These are phyloP conservation scores for Raffaelea ambrosiae DNA, from an alignment of 2,329 filamentous ascomycete genomes.

Conservation along the genomic window DNA sequence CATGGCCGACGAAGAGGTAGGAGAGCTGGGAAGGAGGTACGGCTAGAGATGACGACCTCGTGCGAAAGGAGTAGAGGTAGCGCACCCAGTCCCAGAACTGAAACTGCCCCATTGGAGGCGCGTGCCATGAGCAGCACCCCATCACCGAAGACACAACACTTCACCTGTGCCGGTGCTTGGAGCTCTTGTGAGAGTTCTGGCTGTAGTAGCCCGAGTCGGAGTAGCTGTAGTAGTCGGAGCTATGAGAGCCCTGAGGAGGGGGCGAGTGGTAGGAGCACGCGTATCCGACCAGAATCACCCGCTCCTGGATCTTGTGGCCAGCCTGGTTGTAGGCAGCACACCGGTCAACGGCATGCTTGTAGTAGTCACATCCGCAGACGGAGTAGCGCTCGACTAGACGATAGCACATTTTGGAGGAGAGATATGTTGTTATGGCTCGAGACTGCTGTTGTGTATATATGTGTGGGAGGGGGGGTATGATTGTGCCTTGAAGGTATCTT, in stretches of 20 bases:
- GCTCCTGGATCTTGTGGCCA: conserved; percentile 63
- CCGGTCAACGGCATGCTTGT: conserved; percentile 77
- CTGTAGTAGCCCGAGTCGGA: conserved; percentile 49
- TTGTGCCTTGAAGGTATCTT: too few species aligned
- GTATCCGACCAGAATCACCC: conserved; percentile 76
- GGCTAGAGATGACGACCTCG: conserved; percentile 22
- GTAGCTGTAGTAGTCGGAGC: conserved; percentile 32
- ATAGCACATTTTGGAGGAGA: conserved; percentile 62
- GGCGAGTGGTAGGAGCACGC: conserved; percentile 53
- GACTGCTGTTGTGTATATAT: conserved; percentile 5
- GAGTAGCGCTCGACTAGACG: conserved; percentile 80
- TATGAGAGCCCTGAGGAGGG: conserved; percentile 26
- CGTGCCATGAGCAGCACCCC: conserved; percentile 33
- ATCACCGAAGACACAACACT: conserved; percentile 43
- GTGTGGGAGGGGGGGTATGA: too few species aligned
- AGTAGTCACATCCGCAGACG: conserved; percentile 81
- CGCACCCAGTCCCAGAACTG: conserved; percentile 35
- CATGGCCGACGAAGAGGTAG: conserved; percentile 37
- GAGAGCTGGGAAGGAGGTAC: conserved; percentile 40
- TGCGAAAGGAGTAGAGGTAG: conserved; percentile 40
- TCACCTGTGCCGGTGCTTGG: conserved; percentile 37
- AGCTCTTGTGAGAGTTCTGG: conserved; percentile 35
- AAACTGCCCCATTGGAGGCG: conserved; percentile 32
- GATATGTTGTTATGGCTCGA: not conserved
- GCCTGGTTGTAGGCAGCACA: conserved; percentile 67